Evolutionary conservation across 495 filamentous ascomycete species (phyloP).

Genomic region (Aspergillus carlsbadensis): DNA sequence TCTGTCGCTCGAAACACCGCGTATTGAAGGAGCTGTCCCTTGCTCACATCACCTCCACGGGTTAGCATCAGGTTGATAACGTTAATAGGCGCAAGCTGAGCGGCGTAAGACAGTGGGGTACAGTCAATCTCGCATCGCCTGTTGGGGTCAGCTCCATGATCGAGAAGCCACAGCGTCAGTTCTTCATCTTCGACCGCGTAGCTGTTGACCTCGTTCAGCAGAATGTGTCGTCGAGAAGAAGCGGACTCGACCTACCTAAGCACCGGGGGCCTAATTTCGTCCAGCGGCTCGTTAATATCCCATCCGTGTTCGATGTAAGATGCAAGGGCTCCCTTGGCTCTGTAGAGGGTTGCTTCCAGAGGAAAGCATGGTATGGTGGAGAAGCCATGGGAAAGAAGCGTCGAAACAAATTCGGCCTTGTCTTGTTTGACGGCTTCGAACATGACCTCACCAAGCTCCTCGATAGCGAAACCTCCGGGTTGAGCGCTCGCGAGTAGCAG

Average conservation of each 20-base stretch:
- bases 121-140: constrained; percentile 15
- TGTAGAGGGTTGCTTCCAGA: not conserved
- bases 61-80: constrained; percentile 16
- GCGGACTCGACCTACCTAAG: constrained; percentile 15
- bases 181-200: constrained; percentile 19
- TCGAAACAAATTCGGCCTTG: not conserved
- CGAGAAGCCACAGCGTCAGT: constrained; percentile 27
- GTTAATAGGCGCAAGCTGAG: constrained; percentile 5
- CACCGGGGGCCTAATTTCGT: constrained; percentile 12
- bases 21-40: constrained; percentile 24
- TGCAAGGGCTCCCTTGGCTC: not conserved
- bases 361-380: not conserved
- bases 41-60: constrained; percentile 18
- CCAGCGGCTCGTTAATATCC: constrained; percentile 21
- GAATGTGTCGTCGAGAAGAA: too few species aligned
- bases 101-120: constrained; percentile 22
- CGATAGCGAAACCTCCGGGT: constrained; percentile 7
- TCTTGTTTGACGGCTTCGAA: constrained; percentile 15
- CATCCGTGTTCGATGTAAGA: constrained; percentile 13
- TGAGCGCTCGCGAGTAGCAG: too few species aligned
- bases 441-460: constrained; percentile 13
- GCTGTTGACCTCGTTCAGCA: too few species aligned
- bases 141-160: constrained; percentile 26
- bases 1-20: constrained; percentile 12
- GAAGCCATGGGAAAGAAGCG: not conserved